These are phyloP conservation scores for Naumovozyma castellii DNA, from an alignment of 805 yeast species.

Conservation along the genomic window DNA sequence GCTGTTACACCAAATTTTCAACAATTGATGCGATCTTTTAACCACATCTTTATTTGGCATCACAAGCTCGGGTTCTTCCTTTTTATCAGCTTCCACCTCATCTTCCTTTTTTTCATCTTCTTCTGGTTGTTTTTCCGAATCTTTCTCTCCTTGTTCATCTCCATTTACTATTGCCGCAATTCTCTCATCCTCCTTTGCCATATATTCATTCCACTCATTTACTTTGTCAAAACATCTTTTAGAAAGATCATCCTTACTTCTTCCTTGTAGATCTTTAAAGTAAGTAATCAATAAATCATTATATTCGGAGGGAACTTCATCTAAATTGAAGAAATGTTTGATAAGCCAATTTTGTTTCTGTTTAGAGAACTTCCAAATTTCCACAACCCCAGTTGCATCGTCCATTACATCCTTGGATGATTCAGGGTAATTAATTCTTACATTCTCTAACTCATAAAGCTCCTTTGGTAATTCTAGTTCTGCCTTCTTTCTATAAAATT, in stretches of 20 bases:
- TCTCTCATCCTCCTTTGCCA: slow-evolving; percentile 15
- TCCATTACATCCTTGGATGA: slow-evolving; percentile 6
- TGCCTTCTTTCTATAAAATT: slow-evolving; percentile 23
- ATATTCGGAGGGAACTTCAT: slow-evolving; percentile 23
- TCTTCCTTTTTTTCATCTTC: slow-evolving; percentile 7
- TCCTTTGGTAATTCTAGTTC: slow-evolving; percentile 19
- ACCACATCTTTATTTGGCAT: slow-evolving; percentile 21
- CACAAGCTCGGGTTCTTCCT: slow-evolving; percentile 7
- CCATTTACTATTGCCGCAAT: slow-evolving; percentile 20
- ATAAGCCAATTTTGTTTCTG: slow-evolving; percentile 31
- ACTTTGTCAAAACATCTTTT: slow-evolving; percentile 15
- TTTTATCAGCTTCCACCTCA: slow-evolving; percentile 5
- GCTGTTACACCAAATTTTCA: slow-evolving; percentile 9
- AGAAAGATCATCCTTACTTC: slow-evolving; percentile 14
- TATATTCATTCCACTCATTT: slow-evolving; percentile 21
- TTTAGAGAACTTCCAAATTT: slow-evolving; percentile 31
- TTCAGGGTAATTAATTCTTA: slow-evolving; percentile 13
- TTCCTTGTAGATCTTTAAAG: slow-evolving; percentile 22
- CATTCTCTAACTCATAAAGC: slow-evolving; percentile 15
- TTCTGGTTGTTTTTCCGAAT: slow-evolving; percentile 2
- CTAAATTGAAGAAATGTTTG: slow-evolving; percentile 23
- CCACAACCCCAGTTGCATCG: slow-evolving; percentile 14
- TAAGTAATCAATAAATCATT: slow-evolving; percentile 23
- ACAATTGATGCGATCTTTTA: slow-evolving; percentile 14
- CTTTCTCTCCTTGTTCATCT: slow-evolving; percentile 4